Evolutionary conservation across 768 basidiomycete genomes (phyloP).

Genomic region (Lactifluus piperatus): DNA sequence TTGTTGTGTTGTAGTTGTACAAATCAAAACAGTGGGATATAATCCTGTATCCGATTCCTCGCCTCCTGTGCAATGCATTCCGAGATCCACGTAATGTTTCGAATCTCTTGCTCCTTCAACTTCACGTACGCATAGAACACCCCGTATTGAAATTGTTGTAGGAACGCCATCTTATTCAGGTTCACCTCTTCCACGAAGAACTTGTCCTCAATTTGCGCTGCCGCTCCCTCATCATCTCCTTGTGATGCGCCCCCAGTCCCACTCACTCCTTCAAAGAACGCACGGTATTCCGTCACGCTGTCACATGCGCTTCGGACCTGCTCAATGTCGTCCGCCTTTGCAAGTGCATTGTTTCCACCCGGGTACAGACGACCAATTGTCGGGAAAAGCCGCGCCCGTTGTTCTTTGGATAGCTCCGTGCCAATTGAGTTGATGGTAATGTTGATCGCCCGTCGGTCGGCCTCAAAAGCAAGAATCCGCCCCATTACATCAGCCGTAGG

Average conservation of each 20-base stretch:
- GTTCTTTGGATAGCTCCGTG: constrained; percentile 91
- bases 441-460: constrained; percentile 93
- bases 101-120: constrained; percentile 85
- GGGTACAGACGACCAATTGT: constrained; percentile 90
- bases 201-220: constrained; percentile 76
- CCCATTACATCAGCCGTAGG: constrained; percentile 93
- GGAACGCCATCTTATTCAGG: constrained; percentile 87
- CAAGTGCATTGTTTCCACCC: constrained; percentile 89
- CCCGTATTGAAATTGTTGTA: constrained; percentile 95
- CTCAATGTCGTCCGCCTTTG: constrained; percentile 91
- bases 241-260: constrained; percentile 28
- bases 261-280: constrained; percentile 65
- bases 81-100: constrained; percentile 88
- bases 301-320: constrained; percentile 86
- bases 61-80: constrained; percentile 98
- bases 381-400: constrained; percentile 90
- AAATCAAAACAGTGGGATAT: constrained; percentile 78
- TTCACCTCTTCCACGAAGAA: constrained; percentile 94
- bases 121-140: constrained; percentile 91
- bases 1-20: neutral
- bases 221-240: constrained; percentile 33
- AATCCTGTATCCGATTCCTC: constrained; percentile 90
- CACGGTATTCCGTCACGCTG: constrained; percentile 78
- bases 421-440: constrained; percentile 99
- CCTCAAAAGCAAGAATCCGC: constrained; percentile 88